Evolutionary conservation across 1,284 basidiomycete species (phyloP), one percentile per base, ranked within the genome.

Genomic region (Testicularia cyperi): DNA sequence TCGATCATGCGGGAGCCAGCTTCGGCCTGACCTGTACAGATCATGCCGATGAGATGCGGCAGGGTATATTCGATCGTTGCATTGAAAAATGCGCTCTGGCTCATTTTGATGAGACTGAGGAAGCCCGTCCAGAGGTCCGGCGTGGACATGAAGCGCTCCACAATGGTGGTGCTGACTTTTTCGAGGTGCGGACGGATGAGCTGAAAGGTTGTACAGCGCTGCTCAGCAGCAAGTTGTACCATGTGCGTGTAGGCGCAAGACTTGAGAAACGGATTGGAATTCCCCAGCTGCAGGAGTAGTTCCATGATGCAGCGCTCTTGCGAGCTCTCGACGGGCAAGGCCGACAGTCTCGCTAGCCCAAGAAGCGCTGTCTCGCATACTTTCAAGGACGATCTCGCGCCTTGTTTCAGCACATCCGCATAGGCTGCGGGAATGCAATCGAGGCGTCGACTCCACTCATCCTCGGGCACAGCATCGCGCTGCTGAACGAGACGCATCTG

Each of bases 31-130:
- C 57, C 57, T 5, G 51, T 24, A 24, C 58, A 61, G 23, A 63
- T 56, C 43, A 65, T 57, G 15, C 54, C 45, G 34, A 75, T 61
- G 21, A 74, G 48, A 14, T 65, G 68, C 5, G 74, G 74, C 7
- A 76, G 38, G 5, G 69, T 74, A 24, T 58, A 65, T 19, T 58
- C 42, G n/a, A 72, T 58, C 8, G 73, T 75, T 8, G 62, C 42
- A 21, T 65, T 68, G 41, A 76, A 51, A 44, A 76, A 76, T 7
- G 63, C 67, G 40, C 54, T 52, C 29, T 61, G 58, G 20, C 60
- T 62, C 65, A 73, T 68, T 36, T 65, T 64, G 39, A 70, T 60
- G 31, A 76, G 38, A 28, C 52, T 57, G 21, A 72, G 41, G 14
- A 69, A 51, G 36, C 71, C 69, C 16, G 47, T 51, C 42, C 71